phyloP scores from a whole-genome alignment of 345 rosid genomes.

The Eucalyptus urophylla region DNA sequence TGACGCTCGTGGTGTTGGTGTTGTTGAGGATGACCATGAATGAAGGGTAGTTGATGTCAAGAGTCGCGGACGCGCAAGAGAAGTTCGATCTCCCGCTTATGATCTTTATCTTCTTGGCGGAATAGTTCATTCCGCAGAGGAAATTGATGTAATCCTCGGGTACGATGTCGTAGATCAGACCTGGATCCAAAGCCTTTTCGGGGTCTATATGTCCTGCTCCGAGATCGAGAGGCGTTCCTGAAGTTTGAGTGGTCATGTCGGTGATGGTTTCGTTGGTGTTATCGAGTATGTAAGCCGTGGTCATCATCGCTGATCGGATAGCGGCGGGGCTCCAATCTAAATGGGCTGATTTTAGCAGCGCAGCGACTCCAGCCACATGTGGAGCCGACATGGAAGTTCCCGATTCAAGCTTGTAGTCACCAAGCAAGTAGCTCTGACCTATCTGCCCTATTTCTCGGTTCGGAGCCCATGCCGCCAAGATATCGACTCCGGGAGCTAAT shows the following conservation, averaged over 20 bases:
- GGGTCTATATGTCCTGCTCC: constrained; percentile 43
- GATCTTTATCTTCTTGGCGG: constrained; percentile 8
- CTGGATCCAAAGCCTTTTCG: constrained; percentile 29
- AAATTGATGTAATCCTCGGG: constrained; percentile 14
- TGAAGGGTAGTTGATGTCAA: constrained; percentile 47
- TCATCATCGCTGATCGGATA: constrained; percentile 49
- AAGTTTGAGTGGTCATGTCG: constrained; percentile 7
- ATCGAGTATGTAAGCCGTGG: constrained; percentile 14
- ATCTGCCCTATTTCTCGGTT: constrained; percentile 7
- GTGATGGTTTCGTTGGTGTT: constrained; percentile 7
- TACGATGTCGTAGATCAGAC: constrained; percentile 26
- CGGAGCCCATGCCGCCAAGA: constrained; percentile 36
- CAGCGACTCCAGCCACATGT: constrained; percentile 29
- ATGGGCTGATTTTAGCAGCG: constrained; percentile 22
- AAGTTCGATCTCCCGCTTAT: constrained; percentile 13
- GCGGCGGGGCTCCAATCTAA: constrained; percentile 30
- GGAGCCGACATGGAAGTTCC: constrained; percentile 50
- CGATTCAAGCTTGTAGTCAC: constrained; percentile 10
- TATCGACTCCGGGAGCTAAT: constrained; percentile 25
- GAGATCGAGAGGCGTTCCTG: constrained; percentile 36
- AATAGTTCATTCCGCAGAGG: constrained; percentile 26
- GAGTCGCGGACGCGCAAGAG: constrained; percentile 4
- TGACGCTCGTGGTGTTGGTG: constrained; percentile 19
- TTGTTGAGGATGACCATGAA: constrained; percentile 32
- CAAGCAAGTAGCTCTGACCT: constrained; percentile 7